A percentile compares a stretch with the other conserved stretches of the same genome.
phyloP scores from a whole-genome alignment of 176 grass and related monocot species.

The Oryza coarctata region DNA sequence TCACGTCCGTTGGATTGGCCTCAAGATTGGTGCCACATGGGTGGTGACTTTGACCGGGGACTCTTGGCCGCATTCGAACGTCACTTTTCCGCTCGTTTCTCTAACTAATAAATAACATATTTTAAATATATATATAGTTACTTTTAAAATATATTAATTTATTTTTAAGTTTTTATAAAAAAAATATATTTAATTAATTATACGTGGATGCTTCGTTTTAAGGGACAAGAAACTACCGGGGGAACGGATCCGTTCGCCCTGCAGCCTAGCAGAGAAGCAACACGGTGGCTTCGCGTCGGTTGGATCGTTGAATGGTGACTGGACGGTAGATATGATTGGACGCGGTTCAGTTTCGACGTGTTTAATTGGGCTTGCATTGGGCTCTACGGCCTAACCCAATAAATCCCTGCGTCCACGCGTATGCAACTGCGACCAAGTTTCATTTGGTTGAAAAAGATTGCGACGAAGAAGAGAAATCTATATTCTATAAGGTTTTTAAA shows the following conservation, averaged over 20 bases:
- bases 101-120: too few relatives aligned
- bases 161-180: too few relatives aligned
- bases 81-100: too few relatives aligned
- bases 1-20: slow-evolving; percentile 3
- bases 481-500: neutral
- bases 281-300: neutral
- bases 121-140: too few relatives aligned
- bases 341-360: neutral
- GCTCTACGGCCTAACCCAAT: neutral
- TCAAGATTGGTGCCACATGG: slow-evolving; percentile 1
- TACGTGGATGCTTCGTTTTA: too few relatives aligned
- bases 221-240: too few relatives aligned
- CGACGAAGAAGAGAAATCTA: neutral
- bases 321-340: neutral
- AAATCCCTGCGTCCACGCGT: neutral
- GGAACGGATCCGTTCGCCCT: too few relatives aligned
- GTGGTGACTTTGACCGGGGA: slow-evolving; percentile 18
- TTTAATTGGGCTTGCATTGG: neutral
- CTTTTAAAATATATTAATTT: too few relatives aligned
- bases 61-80: too few relatives aligned
- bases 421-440: slow-evolving; percentile 20
- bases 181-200: too few relatives aligned
- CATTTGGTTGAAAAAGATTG: too few relatives aligned
- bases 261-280: slow-evolving; percentile 28
- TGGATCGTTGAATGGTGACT: neutral